Conservation (phyloP, 2,329 filamentous ascomycete species). For the Aspergillus sp. region DNA sequence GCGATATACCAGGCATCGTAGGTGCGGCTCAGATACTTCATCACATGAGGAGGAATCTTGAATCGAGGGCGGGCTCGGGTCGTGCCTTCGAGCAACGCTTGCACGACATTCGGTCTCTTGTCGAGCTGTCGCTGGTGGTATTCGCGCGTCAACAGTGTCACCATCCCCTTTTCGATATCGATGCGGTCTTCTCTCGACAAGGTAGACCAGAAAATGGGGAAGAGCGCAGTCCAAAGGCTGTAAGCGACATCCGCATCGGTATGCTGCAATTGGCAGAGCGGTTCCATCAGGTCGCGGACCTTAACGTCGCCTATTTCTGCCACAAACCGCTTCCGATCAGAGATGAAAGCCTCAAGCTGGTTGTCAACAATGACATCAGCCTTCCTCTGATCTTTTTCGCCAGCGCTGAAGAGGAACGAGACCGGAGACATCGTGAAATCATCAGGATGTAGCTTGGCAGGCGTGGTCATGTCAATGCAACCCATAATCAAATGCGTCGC, state of each 20-base stretch:
- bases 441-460: slow-evolving; percentile 66
- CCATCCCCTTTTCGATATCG: slow-evolving; percentile 83
- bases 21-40: slow-evolving; percentile 88
- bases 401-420: slow-evolving; percentile 63
- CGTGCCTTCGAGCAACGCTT: slow-evolving; percentile 80
- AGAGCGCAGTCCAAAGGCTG: slow-evolving; percentile 81
- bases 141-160: slow-evolving; percentile 85
- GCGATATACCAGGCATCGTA: slow-evolving; percentile 98
- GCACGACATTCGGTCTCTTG: slow-evolving; percentile 88
- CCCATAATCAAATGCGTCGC: slow-evolving; percentile 88
- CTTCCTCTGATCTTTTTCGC: slow-evolving; percentile 58
- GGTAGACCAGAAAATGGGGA: slow-evolving; percentile 89
- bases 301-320: slow-evolving; percentile 76
- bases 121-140: slow-evolving; percentile 92
- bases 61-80: slow-evolving; percentile 77
- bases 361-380: slow-evolving; percentile 66
- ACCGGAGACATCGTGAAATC: slow-evolving; percentile 73
- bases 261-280: slow-evolving; percentile 85
- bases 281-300: slow-evolving; percentile 79
- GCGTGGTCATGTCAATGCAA: slow-evolving; percentile 74
- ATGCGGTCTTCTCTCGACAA: slow-evolving; percentile 76
- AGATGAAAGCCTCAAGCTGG: slow-evolving; percentile 69
- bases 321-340: slow-evolving; percentile 72
- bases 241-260: slow-evolving; percentile 72
- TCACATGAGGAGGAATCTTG: slow-evolving; percentile 87